phyloP scores from a whole-genome alignment of 2,329 filamentous ascomycete species.

The Pezicula radicicola region DNA sequence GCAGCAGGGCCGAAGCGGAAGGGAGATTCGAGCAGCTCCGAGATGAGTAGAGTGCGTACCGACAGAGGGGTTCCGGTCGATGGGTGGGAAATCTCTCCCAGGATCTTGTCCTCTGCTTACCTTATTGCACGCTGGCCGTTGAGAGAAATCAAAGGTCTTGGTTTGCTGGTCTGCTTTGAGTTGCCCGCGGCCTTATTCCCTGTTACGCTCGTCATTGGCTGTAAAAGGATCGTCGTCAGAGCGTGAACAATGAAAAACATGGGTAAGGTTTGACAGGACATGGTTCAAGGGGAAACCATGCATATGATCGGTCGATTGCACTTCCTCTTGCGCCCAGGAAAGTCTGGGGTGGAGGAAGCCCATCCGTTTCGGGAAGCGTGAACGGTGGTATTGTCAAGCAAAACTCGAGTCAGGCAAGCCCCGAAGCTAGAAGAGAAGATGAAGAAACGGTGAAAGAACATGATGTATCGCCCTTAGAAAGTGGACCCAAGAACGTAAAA shows the following conservation, averaged over 20 bases:
- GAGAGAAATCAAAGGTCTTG: no score
- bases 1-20: constrained; percentile 2
- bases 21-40: not conserved
- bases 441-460: no score
- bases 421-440: not conserved
- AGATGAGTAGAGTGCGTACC: not conserved
- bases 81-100: constrained; percentile 1
- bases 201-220: not conserved
- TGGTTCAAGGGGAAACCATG: not conserved
- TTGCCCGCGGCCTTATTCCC: not conserved
- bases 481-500: no score
- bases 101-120: not conserved
- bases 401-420: not conserved
- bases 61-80: not conserved
- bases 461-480: no score
- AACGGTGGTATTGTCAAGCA: not conserved
- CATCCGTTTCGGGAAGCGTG: not conserved
- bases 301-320: not conserved
- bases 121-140: no score
- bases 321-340: not conserved
- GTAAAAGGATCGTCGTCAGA: not conserved
- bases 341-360: not conserved
- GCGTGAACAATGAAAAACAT: not conserved
- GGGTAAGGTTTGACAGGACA: not conserved
- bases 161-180: not conserved